These are phyloP conservation scores for Colletotrichum neosansevieriae DNA, from an alignment of 2,329 filamentous ascomycete species.

Conservation along the genomic window DNA sequence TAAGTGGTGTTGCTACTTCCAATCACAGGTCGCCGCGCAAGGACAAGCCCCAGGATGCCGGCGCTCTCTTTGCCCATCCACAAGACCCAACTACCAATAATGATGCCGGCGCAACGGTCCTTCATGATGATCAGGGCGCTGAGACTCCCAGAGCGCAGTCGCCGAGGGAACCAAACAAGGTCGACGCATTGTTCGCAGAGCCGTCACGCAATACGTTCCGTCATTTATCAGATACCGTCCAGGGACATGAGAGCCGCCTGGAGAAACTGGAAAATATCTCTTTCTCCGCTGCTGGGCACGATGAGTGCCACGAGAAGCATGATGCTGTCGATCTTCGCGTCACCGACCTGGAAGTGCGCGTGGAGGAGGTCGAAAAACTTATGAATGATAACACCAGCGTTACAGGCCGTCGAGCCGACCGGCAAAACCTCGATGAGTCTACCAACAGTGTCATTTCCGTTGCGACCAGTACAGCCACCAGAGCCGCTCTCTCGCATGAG, in stretches of 20 bases:
- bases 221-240: conserved; percentile 64
- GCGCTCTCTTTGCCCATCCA: conserved; percentile 22
- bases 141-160: conserved; percentile 44
- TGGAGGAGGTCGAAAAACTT: conserved; percentile 71
- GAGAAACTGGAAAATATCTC: conserved; percentile 78
- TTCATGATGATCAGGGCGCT: conserved; percentile 41
- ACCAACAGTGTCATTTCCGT: conserved; percentile 61
- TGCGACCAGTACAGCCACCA: conserved; percentile 56
- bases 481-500: conserved; percentile 57
- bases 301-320: conserved; percentile 76
- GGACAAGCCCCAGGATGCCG: conserved; percentile 45
- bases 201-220: conserved; percentile 55
- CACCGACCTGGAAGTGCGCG: conserved; percentile 74
- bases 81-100: conserved; percentile 41
- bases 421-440: conserved; percentile 56
- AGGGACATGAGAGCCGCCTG: conserved; percentile 73
- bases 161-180: conserved; percentile 22
- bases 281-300: conserved; percentile 74
- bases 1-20: conserved; percentile 55
- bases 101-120: conserved; percentile 45
- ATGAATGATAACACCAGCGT: conserved; percentile 59
- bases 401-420: conserved; percentile 51
- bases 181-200: conserved; percentile 36
- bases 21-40: conserved; percentile 49
- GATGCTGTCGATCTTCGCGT: conserved; percentile 76